Percentiles rank a stretch among this genome's conserved stretches.
phyloP scores from a whole-genome alignment of 345 rosid genomes.

The Murraya paniculata region DNA sequence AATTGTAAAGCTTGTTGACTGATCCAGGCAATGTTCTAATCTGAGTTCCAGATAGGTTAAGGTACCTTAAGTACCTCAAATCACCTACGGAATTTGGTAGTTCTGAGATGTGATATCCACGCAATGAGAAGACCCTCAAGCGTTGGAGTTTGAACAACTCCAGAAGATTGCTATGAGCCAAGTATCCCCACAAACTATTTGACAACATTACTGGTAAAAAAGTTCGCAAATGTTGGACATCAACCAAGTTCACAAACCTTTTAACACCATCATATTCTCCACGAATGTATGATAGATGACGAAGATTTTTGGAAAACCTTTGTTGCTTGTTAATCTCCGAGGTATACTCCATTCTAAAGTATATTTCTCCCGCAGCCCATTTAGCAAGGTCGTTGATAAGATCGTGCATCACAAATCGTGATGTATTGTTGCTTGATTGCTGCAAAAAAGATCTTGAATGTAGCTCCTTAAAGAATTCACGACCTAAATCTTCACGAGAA shows the following conservation, averaged over 20 bases:
- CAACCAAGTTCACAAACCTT: not conserved
- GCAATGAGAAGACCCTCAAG: constrained; percentile 4
- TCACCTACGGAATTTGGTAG: not conserved
- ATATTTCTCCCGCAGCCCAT: not conserved
- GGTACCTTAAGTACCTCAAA: constrained; percentile 1
- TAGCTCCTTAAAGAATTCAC: not conserved
- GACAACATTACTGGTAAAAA: not conserved
- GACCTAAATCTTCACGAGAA: not conserved
- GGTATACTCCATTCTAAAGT: too few relatives aligned
- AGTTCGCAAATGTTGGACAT: not conserved
- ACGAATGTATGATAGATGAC: not conserved
- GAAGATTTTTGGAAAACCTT: not conserved
- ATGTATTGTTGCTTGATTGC: not conserved
- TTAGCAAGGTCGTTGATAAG: constrained; percentile 10
- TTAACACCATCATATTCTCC: not conserved
- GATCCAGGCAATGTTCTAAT: not conserved
- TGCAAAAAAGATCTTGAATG: not conserved
- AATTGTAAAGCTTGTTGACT: not conserved
- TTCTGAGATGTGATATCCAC: not conserved
- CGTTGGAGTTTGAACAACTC: not conserved
- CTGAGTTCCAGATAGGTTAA: not conserved
- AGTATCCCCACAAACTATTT: accelerated
- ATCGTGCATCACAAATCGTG: constrained; percentile 12
- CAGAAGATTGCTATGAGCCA: not conserved
- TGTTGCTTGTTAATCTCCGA: not conserved